Evolutionary conservation across 352 stramenopile species (phyloP), one percentile per base, ranked within the genome.

Genomic region (Globisporangium paddicum): DNA sequence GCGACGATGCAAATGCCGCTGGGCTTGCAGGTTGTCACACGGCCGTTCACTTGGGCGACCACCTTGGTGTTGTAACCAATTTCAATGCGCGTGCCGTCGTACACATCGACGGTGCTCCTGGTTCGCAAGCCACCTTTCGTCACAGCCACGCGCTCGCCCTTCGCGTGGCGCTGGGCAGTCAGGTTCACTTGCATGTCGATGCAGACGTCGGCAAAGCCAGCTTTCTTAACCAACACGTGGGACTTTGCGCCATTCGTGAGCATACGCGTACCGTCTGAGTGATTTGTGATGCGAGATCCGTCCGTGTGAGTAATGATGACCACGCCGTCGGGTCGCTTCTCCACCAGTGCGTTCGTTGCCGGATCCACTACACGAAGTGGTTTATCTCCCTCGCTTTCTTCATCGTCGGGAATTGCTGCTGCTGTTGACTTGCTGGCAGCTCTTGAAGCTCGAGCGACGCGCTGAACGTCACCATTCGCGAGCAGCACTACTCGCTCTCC

Each of bases 1-100:
- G 75, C 77, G 18, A 90, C 61, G 9, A 90, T 50, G 7, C 66
- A 64, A 42, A 71, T 66, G 14, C 81, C 77, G 26, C 64, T 68
- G 19, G 73, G 69, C 47, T 87, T 89, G 10, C 62, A 37, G 10
- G 75, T 64, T 23, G 74, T 77, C 30, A 90, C 68, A 35, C 76
- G 72, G 34, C 80, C 83, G 55, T 90, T 89, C 28, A 93, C 80
- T 30, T 88, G 75, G 2, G 83, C 83, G 13, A 86, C 79, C 5
- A 93, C 77, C 42, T 83, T 83, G 25, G 83, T 90, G 51, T 93
- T 87, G 63, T 93, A 93, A 44, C 75, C 73, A 34, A 88, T 63
- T 38, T 87, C 69, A 5, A 90, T 60, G n/a, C 58, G 35, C 13
- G 83, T 89, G 55, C 81, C 83, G 21, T 93, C 79, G 19, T 73